Conservation (phyloP, 257 asterid genomes). For the Penstemon davidsonii region DNA sequence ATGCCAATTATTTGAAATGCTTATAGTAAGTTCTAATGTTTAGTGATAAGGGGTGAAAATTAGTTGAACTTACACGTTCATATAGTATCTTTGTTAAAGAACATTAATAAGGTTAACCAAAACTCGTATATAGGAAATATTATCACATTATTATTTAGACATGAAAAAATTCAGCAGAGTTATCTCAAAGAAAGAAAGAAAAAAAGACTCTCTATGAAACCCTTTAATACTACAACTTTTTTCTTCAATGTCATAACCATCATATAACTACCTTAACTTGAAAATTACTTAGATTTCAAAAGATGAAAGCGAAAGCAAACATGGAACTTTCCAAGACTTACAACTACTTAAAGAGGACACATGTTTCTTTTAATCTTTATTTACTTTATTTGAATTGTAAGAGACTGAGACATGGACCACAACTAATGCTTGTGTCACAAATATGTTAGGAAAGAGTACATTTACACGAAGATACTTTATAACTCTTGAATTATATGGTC, state of each 20-base stretch:
- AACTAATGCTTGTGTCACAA: neutral
- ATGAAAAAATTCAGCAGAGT: no score
- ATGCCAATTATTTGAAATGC: no score
- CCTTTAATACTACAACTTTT: neutral
- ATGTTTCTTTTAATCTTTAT: conserved; percentile 14
- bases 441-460: neutral
- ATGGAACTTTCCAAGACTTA: conserved; percentile 21
- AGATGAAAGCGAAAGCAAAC: conserved; percentile 28
- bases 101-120: no score
- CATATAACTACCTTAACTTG: neutral
- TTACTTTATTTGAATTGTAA: conserved; percentile 6
- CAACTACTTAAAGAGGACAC: conserved; percentile 4
- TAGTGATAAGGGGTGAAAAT: no score
- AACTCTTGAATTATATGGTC: conserved; percentile 7
- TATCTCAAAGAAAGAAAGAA: no score
- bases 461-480: neutral
- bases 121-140: no score
- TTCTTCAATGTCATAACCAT: neutral
- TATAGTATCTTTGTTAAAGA: no score
- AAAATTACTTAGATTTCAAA: conserved; percentile 2
- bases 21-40: no score
- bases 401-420: neutral
- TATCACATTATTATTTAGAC: no score
- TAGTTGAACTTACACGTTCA: no score
- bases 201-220: no score